Evolutionary conservation across 208 protist genomes (phyloP).

Genomic region (Leishmania gerbilli): DNA sequence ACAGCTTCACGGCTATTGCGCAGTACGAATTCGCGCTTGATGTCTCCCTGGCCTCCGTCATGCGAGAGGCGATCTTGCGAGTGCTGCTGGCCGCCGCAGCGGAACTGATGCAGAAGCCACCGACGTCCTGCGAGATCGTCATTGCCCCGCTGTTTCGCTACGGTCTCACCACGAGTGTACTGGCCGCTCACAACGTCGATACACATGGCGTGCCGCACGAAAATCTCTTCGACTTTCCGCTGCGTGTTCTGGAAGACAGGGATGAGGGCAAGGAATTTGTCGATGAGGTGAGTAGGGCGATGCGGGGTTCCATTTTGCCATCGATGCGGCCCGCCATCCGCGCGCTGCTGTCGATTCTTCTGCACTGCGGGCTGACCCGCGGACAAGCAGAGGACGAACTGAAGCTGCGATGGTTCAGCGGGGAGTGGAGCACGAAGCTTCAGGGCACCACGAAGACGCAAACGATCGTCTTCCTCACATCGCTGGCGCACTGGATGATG

Average conservation of each 20-base stretch:
- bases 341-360: conserved; percentile 80
- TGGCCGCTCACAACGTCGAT: conserved; percentile 54
- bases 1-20: conserved; percentile 69
- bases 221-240: conserved; percentile 36
- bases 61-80: conserved; percentile 53
- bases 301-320: conserved; percentile 68
- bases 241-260: conserved; percentile 59
- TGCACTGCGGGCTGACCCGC: conserved; percentile 66
- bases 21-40: conserved; percentile 72
- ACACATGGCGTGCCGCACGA: conserved; percentile 34
- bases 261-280: conserved; percentile 66
- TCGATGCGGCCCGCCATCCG: conserved; percentile 85
- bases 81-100: conserved; percentile 50
- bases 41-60: conserved; percentile 36
- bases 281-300: conserved; percentile 65
- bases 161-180: conserved; percentile 57
- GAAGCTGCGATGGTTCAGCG: conserved; percentile 86
- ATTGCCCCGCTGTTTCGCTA: conserved; percentile 67
- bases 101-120: conserved; percentile 41
- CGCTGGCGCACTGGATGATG: conserved; percentile 74
- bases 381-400: conserved; percentile 82
- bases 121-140: conserved; percentile 26
- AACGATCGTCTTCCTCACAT: conserved; percentile 56
- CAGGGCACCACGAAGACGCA: conserved; percentile 63
- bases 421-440: conserved; percentile 85